Evolutionary conservation across 495 filamentous ascomycete species (phyloP), one percentile per base, ranked within the genome.

Genomic region (Podospora australis): DNA sequence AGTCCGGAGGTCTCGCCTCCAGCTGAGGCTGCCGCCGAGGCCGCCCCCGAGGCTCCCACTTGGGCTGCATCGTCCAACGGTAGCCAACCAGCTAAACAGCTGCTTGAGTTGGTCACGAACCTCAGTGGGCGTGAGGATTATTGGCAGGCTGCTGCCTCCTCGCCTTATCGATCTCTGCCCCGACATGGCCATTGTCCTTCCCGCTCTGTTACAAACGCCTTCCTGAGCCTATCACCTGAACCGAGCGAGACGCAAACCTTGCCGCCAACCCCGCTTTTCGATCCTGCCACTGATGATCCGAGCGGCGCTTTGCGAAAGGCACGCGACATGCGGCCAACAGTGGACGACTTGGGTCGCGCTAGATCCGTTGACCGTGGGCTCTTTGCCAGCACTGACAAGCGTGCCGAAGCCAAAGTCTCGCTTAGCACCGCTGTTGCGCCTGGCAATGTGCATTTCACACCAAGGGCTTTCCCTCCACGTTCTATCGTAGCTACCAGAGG

Each of bases 381-480:
- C 21, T 68, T 80, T 38, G 75, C 73, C 13, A 73, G 65, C 48
- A 63, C 58, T 39, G 79, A 87, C 48, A 80, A 78, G 52, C 81
- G 78, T 54, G 78, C 80, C 17, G 83, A 80, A 49, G 75, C 86
- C 11, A 80, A 72, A 53, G 68, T 84, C 16, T 77, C 79, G 17
- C 54, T 85, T 35, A 86, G 75, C 50, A 78, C 72, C 23, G 74
- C 80, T 4, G 67, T 81, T 34, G 82, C 82, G 1, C 71, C 78
- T n/a, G 83, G 83, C 6, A 79, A 75, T 46, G 63, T 86, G 36
- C 75, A 82, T 26, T 65, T 68, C 21, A 67, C 78, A 6, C 68
- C 57, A 28, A 58, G 73, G 28, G 69, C 67, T 1, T 59, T 63
- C 1, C 56, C 61, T 1, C 49, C 60, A 7, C 59, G 65, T 24